Conservation (phyloP, 768 basidiomycete genomes). For the Boletus patriciae region DNA sequence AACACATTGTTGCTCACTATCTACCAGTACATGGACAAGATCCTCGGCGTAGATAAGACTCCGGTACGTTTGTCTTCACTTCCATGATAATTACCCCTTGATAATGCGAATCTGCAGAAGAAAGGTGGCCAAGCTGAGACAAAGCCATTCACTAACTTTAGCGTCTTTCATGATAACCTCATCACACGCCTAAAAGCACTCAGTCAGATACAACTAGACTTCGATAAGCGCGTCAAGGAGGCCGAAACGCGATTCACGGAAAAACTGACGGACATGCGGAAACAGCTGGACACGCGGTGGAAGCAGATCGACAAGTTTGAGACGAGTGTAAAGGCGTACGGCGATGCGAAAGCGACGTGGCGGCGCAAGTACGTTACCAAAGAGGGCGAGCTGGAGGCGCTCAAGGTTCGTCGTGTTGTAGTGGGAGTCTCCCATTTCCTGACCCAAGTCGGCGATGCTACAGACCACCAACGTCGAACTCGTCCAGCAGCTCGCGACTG, state of each 20-base stretch:
- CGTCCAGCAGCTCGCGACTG: slow-evolving; percentile 60
- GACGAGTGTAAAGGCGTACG: slow-evolving; percentile 74
- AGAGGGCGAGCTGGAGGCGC: slow-evolving; percentile 85
- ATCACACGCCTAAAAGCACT: slow-evolving; percentile 83
- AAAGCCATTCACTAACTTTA: slow-evolving; percentile 91
- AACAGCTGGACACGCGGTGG: slow-evolving; percentile 86
- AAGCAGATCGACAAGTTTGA: slow-evolving; percentile 94
- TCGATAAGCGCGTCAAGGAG: slow-evolving; percentile 83
- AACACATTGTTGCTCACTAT: slow-evolving; percentile 90
- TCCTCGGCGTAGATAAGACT: slow-evolving; percentile 85
- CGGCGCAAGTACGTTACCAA: slow-evolving; percentile 76
- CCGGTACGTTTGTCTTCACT: slow-evolving; percentile 53
- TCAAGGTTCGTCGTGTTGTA: slow-evolving; percentile 59
- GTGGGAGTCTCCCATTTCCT: neutral
- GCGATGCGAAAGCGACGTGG: slow-evolving; percentile 82
- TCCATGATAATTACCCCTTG: neutral
- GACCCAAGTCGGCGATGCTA: neutral
- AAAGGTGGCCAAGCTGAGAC: slow-evolving; percentile 76
- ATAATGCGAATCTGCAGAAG: slow-evolving; percentile 46
- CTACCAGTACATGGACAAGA: slow-evolving; percentile 94
- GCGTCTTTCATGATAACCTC: slow-evolving; percentile 92
- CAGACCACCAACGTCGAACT: slow-evolving; percentile 77
- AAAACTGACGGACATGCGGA: slow-evolving; percentile 74
- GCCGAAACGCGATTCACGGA: slow-evolving; percentile 72
- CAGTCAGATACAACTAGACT: slow-evolving; percentile 80